Base-by-base conservation (phyloP, 176 grass and related monocot genomes). In the Triticum monococcum region DNA sequence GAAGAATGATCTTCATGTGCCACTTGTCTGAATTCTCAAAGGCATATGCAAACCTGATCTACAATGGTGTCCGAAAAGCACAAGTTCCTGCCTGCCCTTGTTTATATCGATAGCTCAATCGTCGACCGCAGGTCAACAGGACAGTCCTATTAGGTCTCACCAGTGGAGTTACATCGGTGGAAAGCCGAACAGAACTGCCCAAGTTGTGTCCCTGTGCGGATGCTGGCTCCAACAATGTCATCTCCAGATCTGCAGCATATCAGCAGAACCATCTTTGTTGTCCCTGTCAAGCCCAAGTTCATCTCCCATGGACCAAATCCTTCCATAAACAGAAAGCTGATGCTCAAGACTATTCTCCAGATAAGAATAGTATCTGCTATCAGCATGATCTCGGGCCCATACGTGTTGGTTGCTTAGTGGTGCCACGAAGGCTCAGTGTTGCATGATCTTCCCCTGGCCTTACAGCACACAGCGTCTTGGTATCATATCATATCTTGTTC, bases 311-410 rank as follows among this genome's bases (percentile, higher is more conserved):
- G 75, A 91, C 80, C 35, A 87, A 80, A 45, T 60, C 67, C 9
- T 84, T 87, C 85, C 68, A 40, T 63, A 82, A 90, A 78, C 37
- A 77, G 79, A 86, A 63, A 77, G 70, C 6, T 61, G 46, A 33
- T 89, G 83, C 20, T 32, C 26, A 59, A 67, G 20, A 23, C 46
- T 80, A 80, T 84, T 83, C 81, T 84, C 80, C 85, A 68, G 75
- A 80, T 90, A 79, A 83, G 79, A 86, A 67, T 38, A 83, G 45
- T 56, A 86, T 87, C 68, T 5, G 75, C 67, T 50, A 76, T 79
- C 63, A 1, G 70, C 72, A 61, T 9, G 30, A 36, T 24, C 50
- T 26, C 16, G 9, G 9, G 72, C 1, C 22, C 17, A 38, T 66
- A 84, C 25, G 22, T 84, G 80, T 84, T 28, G 26, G 81, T 1